Conservation (phyloP, 768 basidiomycete species). For the Suillus fuscotomentosus region DNA sequence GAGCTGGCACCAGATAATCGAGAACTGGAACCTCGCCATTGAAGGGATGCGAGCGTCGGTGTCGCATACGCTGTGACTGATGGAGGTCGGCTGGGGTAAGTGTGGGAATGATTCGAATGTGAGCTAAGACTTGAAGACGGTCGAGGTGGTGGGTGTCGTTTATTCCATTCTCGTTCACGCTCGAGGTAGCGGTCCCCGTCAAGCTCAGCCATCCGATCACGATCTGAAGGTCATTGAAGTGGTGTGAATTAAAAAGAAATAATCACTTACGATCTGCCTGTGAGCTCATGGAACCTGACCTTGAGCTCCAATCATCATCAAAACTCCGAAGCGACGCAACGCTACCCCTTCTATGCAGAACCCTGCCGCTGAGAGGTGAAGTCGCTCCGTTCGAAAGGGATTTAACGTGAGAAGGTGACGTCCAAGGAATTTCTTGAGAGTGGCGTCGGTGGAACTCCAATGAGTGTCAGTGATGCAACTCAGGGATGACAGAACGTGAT, state of each 20-base stretch:
- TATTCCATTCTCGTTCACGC: slow-evolving; percentile 58
- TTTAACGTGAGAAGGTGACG: slow-evolving; percentile 23
- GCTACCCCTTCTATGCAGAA: slow-evolving; percentile 33
- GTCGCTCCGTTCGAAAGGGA: slow-evolving; percentile 17
- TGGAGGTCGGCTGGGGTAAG: slow-evolving; percentile 40
- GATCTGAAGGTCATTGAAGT: slow-evolving; percentile 34
- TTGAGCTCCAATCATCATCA: slow-evolving; percentile 40
- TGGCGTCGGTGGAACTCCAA: slow-evolving; percentile 24
- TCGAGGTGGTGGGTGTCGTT: slow-evolving; percentile 38
- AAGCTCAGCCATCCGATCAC: slow-evolving; percentile 40
- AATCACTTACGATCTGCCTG: slow-evolving; percentile 49
- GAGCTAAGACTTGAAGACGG: slow-evolving; percentile 43
- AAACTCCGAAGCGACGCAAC: slow-evolving; percentile 40
- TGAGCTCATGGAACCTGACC: slow-evolving; percentile 45
- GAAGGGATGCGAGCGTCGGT: slow-evolving; percentile 30
- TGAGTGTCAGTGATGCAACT: slow-evolving; percentile 24
- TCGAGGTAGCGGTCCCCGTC: slow-evolving; percentile 45
- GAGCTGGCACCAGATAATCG: slow-evolving; percentile 34
- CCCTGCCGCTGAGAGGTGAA: slow-evolving; percentile 10
- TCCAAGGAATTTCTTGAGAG: slow-evolving; percentile 10
- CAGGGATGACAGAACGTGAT: slow-evolving; percentile 24
- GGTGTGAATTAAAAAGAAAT: neutral
- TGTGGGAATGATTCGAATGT: slow-evolving; percentile 32
- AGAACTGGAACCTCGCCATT: slow-evolving; percentile 33
- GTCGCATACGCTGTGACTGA: slow-evolving; percentile 37